A percentile compares a stretch with the other conserved stretches of the same genome.
Evolutionary conservation across 192 early-diverging fungal genomes (phyloP).

Genomic region (Coemansia nantahalensis): DNA sequence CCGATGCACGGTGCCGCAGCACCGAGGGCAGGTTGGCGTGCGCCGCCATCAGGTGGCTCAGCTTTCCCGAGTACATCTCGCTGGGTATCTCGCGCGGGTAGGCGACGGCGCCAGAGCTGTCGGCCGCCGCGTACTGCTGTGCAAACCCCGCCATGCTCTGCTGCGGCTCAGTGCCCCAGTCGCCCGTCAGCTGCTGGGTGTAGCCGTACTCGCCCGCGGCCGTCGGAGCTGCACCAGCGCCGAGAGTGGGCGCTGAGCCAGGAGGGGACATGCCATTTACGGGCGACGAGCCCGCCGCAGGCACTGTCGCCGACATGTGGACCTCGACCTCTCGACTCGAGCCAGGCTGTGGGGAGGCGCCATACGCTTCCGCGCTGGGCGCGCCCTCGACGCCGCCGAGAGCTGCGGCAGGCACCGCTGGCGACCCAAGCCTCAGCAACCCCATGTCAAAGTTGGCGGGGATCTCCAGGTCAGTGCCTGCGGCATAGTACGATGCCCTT

Average conservation of each 20-base stretch:
- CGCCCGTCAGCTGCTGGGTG: too few species aligned
- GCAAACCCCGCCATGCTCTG: too few species aligned
- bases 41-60: constrained; percentile 38
- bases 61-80: constrained; percentile 23
- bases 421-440: constrained; percentile 1
- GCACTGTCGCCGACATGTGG: background rate
- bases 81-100: constrained; percentile 29
- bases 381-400: background rate
- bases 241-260: constrained; percentile 1
- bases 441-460: constrained; percentile 42
- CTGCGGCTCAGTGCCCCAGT: too few species aligned
- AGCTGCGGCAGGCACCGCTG: background rate
- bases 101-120: constrained; percentile 13
- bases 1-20: constrained; percentile 62
- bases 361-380: too few species aligned
- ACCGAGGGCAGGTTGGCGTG: constrained; percentile 69
- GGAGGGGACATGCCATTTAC: constrained; percentile 2
- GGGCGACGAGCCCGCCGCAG: background rate
- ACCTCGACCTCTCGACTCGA: too few species aligned
- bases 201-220: too few species aligned
- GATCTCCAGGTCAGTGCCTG: constrained; percentile 30
- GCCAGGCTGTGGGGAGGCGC: too few species aligned
- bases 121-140: background rate
- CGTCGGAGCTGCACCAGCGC: background rate
- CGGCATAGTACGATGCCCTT: constrained; percentile 29